Evolutionary conservation across 495 filamentous ascomycete genomes (phyloP), one percentile per base, ranked within the genome.

Genomic region (Penicillium goetzii): DNA sequence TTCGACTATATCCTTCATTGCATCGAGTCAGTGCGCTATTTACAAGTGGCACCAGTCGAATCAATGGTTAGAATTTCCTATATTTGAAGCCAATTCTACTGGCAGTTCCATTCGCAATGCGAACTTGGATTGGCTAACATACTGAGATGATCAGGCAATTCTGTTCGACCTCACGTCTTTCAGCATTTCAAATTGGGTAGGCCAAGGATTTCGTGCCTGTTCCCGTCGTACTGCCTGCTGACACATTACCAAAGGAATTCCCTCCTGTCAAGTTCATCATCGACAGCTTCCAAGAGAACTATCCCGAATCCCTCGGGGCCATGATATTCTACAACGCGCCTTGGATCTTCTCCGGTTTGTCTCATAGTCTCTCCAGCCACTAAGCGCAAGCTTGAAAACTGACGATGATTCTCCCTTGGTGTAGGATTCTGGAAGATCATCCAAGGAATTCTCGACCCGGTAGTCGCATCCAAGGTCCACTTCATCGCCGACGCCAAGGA

Each of bases 221-320:
- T 25, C 3, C 47, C 50, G 21, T 38, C 56, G 19, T 26, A 28
- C 17, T 9, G 36, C 1, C 23, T 34, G 19, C 56, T 64, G 26
- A 69, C n/a, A 0, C 12, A 9, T 14, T 34, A 15, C 8, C 14
- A n/a, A 32, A 92, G 90, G 94, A 98, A 70, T 97, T 97, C 73
- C 85, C 90, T 1, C 92, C 94, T 0, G 90, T 97, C 25, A 97
- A 92, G 71, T 97, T 97, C 80, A 92, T 98, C 83, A 95, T 97
- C 78, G 92, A 96, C 73, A 93, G 90, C 72, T 97, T 97, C 74
- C 92, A 97, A 81, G 92, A 92, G 40, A 96, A 97, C 76, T 98
- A 97, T 72, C 94, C 94, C 11, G 94, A 97, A 74, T 90, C 82
- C 36, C 83, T 98, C 0, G 94, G 93, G 41, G 82, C 88, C 4